Base-by-base conservation (phyloP, 2,329 filamentous ascomycete genomes). In the Onygena corvina region DNA sequence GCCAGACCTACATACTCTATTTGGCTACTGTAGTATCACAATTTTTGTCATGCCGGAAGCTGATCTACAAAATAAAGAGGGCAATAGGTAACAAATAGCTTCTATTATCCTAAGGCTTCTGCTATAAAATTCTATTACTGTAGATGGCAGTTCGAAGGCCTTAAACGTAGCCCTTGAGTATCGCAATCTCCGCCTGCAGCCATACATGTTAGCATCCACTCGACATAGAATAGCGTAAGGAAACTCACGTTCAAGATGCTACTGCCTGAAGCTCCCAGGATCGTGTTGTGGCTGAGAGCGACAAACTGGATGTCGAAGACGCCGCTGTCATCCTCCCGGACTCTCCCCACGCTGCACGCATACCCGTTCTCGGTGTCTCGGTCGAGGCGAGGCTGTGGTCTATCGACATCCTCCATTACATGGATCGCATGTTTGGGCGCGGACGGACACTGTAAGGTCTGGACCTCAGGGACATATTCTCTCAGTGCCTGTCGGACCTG, bases 281-380 rank as follows among this genome's bases (percentile, higher is more conserved):
- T 84, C 53, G 90, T 85, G 62, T 86, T 86, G 62, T 96, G 92
- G 63, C 86, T 94, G 58, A 96, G 72, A 20, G 88, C 87, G 54
- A 92, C 89, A 67, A 96, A 96, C 66, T 93, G 89, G 64, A 96
- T 77, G 63, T 96, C 92, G 61, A 95, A 95, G 16, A 86, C 86
- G 54, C 82, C 84, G 36, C 65, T 58, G 58, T 86, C 84, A 59
- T 94, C 89, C 65, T 90, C 82, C 42, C 92, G 74, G 23, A 95
- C 78, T 21, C 90, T 78, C 5, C 90, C 90, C 16, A 96, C 89
- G 59, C 84, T 92, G 33, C 95, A 86, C 2, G 89, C 85, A 64
- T 95, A 96, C 0, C 92, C 90, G 47, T 79, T 77, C 52, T 86
- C 81, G 21, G 89, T 77, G 57, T 96, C 84, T 51, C 90, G 79